These are phyloP conservation scores for Penicillium corylophilum DNA, from an alignment of 2,329 filamentous ascomycete species.

Conservation along the genomic window DNA sequence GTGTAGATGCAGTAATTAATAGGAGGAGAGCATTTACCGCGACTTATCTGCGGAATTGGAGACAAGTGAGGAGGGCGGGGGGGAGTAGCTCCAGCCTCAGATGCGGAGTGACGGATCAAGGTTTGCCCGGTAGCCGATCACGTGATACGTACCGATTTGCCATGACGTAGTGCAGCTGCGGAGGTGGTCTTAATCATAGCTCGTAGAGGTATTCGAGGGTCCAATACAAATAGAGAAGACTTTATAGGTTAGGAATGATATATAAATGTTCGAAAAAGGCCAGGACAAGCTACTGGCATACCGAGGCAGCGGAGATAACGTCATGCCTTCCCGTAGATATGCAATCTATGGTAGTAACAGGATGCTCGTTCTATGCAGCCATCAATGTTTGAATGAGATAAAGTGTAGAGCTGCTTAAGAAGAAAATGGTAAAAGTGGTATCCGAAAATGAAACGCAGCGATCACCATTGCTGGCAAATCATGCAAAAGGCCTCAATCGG, in stretches of 20 bases:
- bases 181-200: neutral
- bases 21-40: neutral
- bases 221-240: neutral
- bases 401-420: constrained; percentile 1
- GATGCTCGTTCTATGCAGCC: neutral
- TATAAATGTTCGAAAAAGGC: neutral
- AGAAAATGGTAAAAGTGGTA: constrained; percentile 10
- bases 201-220: neutral
- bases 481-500: constrained; percentile 17
- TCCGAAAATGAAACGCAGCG: constrained; percentile 17
- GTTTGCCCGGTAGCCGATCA: constrained; percentile 14
- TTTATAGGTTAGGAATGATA: neutral
- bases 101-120: constrained; percentile 25
- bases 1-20: neutral
- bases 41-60: constrained; percentile 18
- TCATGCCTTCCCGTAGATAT: constrained; percentile 4
- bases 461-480: constrained; percentile 5
- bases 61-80: constrained; percentile 10
- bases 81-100: constrained; percentile 17
- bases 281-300: neutral
- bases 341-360: neutral
- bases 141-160: constrained; percentile 5
- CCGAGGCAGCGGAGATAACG: constrained; percentile 18
- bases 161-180: neutral
- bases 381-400: neutral